Evolutionary conservation across 225 moss, liverwort and hornwort genomes (phyloP).

Genomic region (Anthoceros angustus): DNA sequence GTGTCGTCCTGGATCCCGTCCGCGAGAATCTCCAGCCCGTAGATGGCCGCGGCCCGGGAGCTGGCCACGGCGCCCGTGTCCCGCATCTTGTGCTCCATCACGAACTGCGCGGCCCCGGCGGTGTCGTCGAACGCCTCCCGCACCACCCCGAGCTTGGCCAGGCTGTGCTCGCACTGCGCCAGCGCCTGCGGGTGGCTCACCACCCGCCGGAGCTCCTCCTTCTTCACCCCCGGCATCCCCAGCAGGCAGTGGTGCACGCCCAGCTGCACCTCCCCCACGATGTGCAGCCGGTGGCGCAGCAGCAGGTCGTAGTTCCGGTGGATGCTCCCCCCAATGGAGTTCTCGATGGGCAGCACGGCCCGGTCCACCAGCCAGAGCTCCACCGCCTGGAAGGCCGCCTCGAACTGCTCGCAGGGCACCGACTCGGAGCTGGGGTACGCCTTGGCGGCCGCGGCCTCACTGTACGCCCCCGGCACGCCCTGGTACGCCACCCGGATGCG

Average conservation of each 20-base stretch:
- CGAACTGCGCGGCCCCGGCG: conserved; percentile 95
- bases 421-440: conserved; percentile 89
- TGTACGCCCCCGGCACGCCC: conserved; percentile 95
- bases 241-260: conserved; percentile 94
- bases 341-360: conserved; percentile 88
- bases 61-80: conserved; percentile 93
- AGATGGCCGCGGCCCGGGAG: conserved; percentile 83
- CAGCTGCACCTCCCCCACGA: conserved; percentile 95
- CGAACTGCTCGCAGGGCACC: conserved; percentile 96
- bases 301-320: conserved; percentile 92
- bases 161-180: conserved; percentile 78
- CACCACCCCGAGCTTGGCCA: conserved; percentile 62
- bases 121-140: conserved; percentile 96
- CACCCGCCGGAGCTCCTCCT: conserved; percentile 63
- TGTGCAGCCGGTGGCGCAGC: conserved; percentile 87
- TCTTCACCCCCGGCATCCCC: conserved; percentile 63
- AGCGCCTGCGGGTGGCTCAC: conserved; percentile 94
- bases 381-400: conserved; percentile 92
- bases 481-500: conserved; percentile 88
- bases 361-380: conserved; percentile 95
- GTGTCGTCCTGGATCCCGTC: conserved; percentile 97
- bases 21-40: conserved; percentile 64
- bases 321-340: conserved; percentile 84
- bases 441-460: conserved; percentile 93
- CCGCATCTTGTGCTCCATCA: conserved; percentile 49